Base-by-base conservation (phyloP, 441 rosid genomes). In the Populus hybrid region DNA sequence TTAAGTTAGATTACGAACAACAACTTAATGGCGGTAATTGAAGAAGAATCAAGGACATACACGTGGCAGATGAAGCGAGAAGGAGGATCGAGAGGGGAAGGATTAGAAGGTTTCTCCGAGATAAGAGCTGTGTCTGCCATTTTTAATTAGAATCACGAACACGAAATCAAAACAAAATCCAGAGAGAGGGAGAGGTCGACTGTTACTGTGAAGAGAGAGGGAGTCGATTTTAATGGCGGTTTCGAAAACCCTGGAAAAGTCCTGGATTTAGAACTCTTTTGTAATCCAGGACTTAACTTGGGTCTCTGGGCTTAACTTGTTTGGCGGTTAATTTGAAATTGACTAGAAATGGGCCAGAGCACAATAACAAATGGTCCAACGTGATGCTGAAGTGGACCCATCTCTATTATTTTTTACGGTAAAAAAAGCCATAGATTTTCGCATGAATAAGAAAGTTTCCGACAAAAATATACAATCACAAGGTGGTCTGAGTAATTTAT, bases 31-130 rank as follows among this genome's bases (percentile, higher is more conserved):
- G 5, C 11, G 28, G 40, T 16, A 73, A 50, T 72, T 8, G 0
- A n/a, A 54, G 32, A 54, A 1, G 34, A 5, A 36, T 26, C 18
- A 4, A 71, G 78, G 65, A 76, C 86, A n/a, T 82, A 94, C 81
- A 94, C 98, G 42, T 88, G 94, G 87, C 98, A 94, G 81, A 96
- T 84, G 9, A 73, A 83, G 28, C 92, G 84, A 6, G 88, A 75
- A 10, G 92, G 86, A 66, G 87, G 92, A 83, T 87, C 78, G 42
- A 91, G 82, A 3, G 86, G 81, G 6, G 93, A 89, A 30, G 91
- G 64, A 80, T 69, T 80, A 57, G 91, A 81, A 38, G 85, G 73
- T 57, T 79, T 82, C 63, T 86, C 91, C 28, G 93, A 81, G 24
- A 89, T 76, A 12, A 77, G 77, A 24, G 90, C 76, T 20, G 88